Evolutionary conservation across 805 yeast species (phyloP).

Genomic region (Barnettozyma californica): DNA sequence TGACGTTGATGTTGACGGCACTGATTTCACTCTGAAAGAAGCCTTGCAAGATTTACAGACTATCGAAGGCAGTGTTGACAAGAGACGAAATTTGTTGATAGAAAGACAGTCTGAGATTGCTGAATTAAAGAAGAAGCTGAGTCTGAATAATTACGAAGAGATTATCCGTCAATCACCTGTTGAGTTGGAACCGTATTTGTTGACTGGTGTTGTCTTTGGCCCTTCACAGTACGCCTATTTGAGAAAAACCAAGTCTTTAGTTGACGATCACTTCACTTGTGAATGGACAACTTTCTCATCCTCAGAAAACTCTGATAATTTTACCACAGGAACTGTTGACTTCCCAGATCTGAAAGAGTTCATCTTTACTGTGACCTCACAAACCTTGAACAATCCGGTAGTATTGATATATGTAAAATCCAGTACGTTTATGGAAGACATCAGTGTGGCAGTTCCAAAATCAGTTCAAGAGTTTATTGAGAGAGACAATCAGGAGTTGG

Average conservation of each 20-base stretch:
- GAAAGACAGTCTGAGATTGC: conserved; percentile 10
- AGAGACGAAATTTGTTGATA: conserved; percentile 5
- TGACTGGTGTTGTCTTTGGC: conserved; percentile 33
- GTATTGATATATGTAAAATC: conserved; percentile 31
- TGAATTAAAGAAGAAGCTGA: conserved; percentile 14
- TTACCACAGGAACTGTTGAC: conserved; percentile 12
- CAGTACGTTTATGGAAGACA: conserved; percentile 17
- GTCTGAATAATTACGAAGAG: conserved; percentile 25
- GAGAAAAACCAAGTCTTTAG: conserved; percentile 11
- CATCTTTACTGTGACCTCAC: conserved; percentile 17
- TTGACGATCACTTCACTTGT: conserved; percentile 5
- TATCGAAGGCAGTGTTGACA: conserved; percentile 12
- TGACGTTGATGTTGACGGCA: background rate
- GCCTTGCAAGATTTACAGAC: conserved; percentile 22
- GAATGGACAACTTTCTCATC: conserved; percentile 30
- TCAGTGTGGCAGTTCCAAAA: conserved; percentile 16
- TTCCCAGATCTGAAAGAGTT: conserved; percentile 26
- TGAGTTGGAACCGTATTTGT: conserved; percentile 32
- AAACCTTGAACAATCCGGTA: conserved; percentile 27
- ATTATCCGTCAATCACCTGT: conserved; percentile 21
- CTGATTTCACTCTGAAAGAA: conserved; percentile 1
- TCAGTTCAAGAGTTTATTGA: conserved; percentile 27
- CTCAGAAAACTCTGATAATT: conserved; percentile 26
- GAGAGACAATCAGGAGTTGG: conserved; percentile 25
- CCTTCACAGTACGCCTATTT: conserved; percentile 29